phyloP scores from a whole-genome alignment of 805 yeast genomes.

The Candida xiaguanensis region DNA sequence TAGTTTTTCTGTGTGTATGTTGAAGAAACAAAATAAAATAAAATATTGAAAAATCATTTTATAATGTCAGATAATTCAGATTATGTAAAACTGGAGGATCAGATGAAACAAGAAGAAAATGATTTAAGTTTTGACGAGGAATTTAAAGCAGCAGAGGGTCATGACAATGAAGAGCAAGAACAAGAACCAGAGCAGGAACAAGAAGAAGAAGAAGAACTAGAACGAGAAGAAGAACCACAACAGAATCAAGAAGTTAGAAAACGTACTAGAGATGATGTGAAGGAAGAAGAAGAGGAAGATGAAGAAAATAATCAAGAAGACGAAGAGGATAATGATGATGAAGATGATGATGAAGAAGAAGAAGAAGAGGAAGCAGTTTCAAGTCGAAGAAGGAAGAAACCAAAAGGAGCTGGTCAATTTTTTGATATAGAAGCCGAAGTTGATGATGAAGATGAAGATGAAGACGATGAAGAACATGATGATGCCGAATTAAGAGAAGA shows the following conservation, averaged over 20 bases:
- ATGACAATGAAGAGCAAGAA: neutral
- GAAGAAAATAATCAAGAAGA: constrained; percentile 15
- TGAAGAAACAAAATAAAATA: neutral
- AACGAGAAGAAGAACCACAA: constrained; percentile 8
- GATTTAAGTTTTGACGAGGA: constrained; percentile 12
- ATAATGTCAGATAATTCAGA: constrained; percentile 8
- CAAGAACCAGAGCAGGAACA: neutral
- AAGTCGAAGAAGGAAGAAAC: constrained; percentile 43
- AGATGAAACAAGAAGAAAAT: constrained; percentile 4
- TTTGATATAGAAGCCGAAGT: constrained; percentile 99
- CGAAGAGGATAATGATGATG: constrained; percentile 26
- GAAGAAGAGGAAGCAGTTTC: constrained; percentile 54
- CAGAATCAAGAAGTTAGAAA: constrained; percentile 4
- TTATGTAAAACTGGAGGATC: constrained; percentile 5
- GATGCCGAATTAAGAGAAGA: constrained; percentile 82
- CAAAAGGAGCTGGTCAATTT: constrained; percentile 70
- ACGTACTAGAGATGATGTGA: constrained; percentile 8
- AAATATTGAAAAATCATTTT: neutral
- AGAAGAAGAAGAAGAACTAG: constrained; percentile 5
- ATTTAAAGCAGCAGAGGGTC: constrained; percentile 9
- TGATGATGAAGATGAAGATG: constrained; percentile 93
- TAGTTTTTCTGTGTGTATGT: constrained; percentile 1
- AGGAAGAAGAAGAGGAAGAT: constrained; percentile 12
- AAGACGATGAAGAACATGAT: constrained; percentile 86
- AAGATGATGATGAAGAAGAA: constrained; percentile 46